Evolutionary conservation across 1,284 basidiomycete species (phyloP).

Genomic region (Megacollybia platyphylla): DNA sequence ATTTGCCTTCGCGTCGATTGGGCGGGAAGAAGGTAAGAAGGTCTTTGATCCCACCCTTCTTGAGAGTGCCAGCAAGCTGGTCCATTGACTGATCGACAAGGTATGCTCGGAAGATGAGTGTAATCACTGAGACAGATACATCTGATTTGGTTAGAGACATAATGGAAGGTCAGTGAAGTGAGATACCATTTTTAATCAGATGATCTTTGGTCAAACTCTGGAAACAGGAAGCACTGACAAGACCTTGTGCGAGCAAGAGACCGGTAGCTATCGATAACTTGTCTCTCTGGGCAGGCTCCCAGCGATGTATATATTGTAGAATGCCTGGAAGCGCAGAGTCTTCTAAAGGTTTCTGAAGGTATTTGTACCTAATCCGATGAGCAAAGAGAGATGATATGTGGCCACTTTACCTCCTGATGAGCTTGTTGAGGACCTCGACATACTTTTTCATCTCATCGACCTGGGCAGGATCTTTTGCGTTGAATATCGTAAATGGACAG

Average conservation of each 20-base stretch:
- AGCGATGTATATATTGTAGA: constrained; percentile 83
- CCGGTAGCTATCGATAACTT: constrained; percentile 78
- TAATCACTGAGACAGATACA: constrained; percentile 67
- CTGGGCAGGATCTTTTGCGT: constrained; percentile 65
- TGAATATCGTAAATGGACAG: constrained; percentile 77
- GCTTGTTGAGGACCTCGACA: constrained; percentile 87
- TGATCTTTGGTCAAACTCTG: constrained; percentile 85
- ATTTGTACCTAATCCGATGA: constrained; percentile 73
- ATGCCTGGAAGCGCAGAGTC: constrained; percentile 73
- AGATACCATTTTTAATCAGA: constrained; percentile 81
- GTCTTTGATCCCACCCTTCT: constrained; percentile 78
- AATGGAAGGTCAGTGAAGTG: constrained; percentile 11
- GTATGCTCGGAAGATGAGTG: constrained; percentile 72
- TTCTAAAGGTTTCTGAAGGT: constrained; percentile 93
- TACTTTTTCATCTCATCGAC: constrained; percentile 84
- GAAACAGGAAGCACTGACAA: constrained; percentile 68
- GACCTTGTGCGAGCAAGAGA: constrained; percentile 72
- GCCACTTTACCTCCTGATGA: constrained; percentile 70
- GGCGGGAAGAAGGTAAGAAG: constrained; percentile 80
- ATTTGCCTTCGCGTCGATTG: constrained; percentile 62
- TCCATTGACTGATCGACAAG: constrained; percentile 77
- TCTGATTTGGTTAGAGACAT: constrained; percentile 27
- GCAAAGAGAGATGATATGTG: constrained; percentile 1
- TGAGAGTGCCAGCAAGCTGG: constrained; percentile 67
- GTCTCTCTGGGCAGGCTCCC: constrained; percentile 63